Evolutionary conservation across 768 basidiomycete species (phyloP).

Genomic region (Hebeloma cylindrosporum): DNA sequence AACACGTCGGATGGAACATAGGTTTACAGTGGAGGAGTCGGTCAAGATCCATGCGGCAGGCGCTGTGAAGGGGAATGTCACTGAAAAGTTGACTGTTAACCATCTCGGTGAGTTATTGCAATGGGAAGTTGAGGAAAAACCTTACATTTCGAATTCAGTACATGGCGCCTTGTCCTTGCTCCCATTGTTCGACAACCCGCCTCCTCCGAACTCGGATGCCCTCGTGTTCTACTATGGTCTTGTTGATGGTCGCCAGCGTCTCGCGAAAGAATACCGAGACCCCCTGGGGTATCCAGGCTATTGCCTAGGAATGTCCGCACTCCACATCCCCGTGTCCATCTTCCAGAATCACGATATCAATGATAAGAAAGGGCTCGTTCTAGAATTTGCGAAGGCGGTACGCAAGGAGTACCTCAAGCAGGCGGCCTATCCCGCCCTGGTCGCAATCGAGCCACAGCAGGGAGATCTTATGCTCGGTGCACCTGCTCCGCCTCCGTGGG

Average conservation of each 20-base stretch:
- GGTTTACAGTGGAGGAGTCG: constrained; percentile 16
- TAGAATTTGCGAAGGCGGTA: constrained; percentile 15
- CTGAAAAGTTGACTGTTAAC: constrained; percentile 19
- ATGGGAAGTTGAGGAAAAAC: not conserved
- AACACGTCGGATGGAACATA: constrained; percentile 15
- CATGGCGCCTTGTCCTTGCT: constrained; percentile 17
- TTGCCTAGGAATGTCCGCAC: constrained; percentile 18
- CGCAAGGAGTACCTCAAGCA: constrained; percentile 19
- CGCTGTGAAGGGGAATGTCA: not conserved
- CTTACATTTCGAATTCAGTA: constrained; percentile 1
- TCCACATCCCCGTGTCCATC: constrained; percentile 14
- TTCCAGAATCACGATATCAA: constrained; percentile 12
- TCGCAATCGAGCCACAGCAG: constrained; percentile 18
- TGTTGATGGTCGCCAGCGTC: constrained; percentile 18
- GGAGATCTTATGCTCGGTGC: constrained; percentile 15
- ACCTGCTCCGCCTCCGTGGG: constrained; percentile 16
- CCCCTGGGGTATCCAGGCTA: constrained; percentile 18
- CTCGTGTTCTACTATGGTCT: constrained; percentile 19
- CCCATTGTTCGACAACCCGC: constrained; percentile 18
- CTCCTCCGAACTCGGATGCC: constrained; percentile 10
- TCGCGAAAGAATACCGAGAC: constrained; percentile 15
- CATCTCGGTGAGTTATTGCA: constrained; percentile 12
- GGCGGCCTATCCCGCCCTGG: constrained; percentile 14
- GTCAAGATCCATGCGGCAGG: constrained; percentile 15
- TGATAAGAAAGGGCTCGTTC: constrained; percentile 13